Base-by-base conservation (phyloP, 2,329 filamentous ascomycete genomes). In the Xylaria sp. region DNA sequence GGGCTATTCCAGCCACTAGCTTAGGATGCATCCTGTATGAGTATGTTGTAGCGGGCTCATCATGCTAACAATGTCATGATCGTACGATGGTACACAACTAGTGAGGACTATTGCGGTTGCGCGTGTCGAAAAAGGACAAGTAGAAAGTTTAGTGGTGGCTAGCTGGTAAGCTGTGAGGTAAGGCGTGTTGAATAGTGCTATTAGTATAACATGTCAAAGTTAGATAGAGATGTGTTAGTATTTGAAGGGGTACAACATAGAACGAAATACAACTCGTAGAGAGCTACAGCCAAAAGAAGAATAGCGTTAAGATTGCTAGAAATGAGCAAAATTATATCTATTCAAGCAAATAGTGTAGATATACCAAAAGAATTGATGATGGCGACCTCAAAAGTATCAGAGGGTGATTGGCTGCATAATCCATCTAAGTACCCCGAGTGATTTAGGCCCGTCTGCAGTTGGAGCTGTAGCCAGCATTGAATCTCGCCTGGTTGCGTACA, bases 31-130 rank as follows among this genome's bases (percentile, higher is more conserved):
- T 33, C 15, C 20, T 23, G 46, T 51, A 33, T 33, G 54, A 66
- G 23, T 42, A 49, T 51, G 59, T 38, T 26, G 58, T 56, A 51
- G 51, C 38, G 46, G 28, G 56, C 67, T 44, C 49, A 57, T 66
- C 56, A 63, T 60, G 40, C 60, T 64, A 28, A 59, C 49, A 58
- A 59, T 67, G 61, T 67, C 60, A 58, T 61, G 28, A 67, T 69
- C 67, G 60, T 69, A 69, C 67, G 67, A 67, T 68, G 53, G 51
- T 31, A 46, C 54, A 46, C 58, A 54, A 48, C 57, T 26, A 63
- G 59, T 33, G 54, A 54, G 38, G 46, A 53, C 31, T 40, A 42
- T 63, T 56, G 62, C 49, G 49, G 36, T 46, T 44, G 26, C 33
- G 28, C 51, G 58, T 62, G 23, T 63, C 67, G 38, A 59, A 56